phyloP scores from a whole-genome alignment of 371 early-diverging fungal genomes.

The Mortierella sp. region DNA sequence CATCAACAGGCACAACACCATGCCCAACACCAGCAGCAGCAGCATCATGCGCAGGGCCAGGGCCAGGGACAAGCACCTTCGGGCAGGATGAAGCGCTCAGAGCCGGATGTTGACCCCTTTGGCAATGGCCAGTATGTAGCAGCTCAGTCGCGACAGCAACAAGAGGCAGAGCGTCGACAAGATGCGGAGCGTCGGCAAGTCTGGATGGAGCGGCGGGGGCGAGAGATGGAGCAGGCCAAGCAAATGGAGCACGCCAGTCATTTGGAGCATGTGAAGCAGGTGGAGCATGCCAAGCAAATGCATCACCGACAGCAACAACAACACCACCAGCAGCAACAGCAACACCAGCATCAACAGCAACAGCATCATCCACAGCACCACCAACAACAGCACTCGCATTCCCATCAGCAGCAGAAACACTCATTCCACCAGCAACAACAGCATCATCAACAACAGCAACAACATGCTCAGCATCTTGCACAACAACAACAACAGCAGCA shows the following conservation, averaged over 20 bases:
- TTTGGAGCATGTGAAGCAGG: conserved; percentile 14
- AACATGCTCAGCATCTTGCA: conserved; percentile 12
- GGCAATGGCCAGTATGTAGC: neutral
- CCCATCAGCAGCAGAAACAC: conserved; percentile 1
- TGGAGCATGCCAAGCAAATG: neutral
- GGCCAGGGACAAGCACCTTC: neutral
- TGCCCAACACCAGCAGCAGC: neutral
- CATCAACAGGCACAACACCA: neutral
- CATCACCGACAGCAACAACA: conserved; percentile 13
- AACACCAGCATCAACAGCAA: neutral
- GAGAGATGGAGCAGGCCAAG: conserved; percentile 31
- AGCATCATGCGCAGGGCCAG: neutral
- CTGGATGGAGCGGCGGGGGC: conserved; percentile 12
- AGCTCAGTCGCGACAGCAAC: conserved; percentile 14
- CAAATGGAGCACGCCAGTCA: conserved; percentile 5
- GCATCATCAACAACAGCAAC: conserved; percentile 13
- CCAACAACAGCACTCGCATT: conserved; percentile 9
- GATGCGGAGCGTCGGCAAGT: neutral
- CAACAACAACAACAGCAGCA: neutral
- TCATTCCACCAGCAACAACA: conserved; percentile 2
- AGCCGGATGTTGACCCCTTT: conserved; percentile 16
- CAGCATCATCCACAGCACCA: conserved; percentile 10
- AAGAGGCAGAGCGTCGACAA: conserved; percentile 25
- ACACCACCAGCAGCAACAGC: conserved; percentile 10
- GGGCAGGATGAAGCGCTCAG: conserved; percentile 18